Evolutionary conservation across 176 grass and related monocot species (phyloP).

Genomic region (Triticum monococcum): DNA sequence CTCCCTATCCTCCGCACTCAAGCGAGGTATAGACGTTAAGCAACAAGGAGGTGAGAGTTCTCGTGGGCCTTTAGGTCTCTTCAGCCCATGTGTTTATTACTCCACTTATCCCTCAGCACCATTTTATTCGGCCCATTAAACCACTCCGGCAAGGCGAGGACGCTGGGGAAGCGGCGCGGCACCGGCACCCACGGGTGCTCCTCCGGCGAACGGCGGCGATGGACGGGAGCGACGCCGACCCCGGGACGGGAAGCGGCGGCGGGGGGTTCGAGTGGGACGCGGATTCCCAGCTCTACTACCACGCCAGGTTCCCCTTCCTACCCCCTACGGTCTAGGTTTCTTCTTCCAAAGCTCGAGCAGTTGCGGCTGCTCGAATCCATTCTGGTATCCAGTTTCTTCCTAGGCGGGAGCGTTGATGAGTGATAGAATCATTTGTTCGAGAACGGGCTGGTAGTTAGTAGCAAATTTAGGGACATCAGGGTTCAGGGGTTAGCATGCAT

Average conservation of each 20-base stretch:
- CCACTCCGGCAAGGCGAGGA: background rate
- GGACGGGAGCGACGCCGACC: conserved; percentile 16
- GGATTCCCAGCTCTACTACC: conserved; percentile 65
- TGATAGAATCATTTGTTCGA: background rate
- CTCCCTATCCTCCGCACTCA: too few relatives aligned
- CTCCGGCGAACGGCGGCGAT: conserved; percentile 29
- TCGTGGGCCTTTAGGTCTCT: background rate
- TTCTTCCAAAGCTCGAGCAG: background rate
- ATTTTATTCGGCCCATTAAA: background rate
- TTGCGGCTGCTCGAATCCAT: background rate
- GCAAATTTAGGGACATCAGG: background rate
- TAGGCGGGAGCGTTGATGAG: background rate
- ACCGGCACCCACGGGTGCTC: background rate
- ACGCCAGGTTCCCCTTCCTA: conserved; percentile 43
- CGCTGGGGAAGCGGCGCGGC: background rate
- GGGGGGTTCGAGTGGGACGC: conserved; percentile 59
- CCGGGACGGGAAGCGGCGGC: background rate
- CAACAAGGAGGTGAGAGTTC: background rate
- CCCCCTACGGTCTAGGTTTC: background rate
- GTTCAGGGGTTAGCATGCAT: background rate
- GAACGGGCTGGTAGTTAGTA: background rate
- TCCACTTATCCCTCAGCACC: background rate
- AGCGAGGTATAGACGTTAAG: too few relatives aligned
- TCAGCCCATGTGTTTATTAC: background rate
- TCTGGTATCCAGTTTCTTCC: background rate